These are phyloP conservation scores for Dichotomopilus funicola DNA, from an alignment of 2,329 filamentous ascomycete species.

Conservation along the genomic window DNA sequence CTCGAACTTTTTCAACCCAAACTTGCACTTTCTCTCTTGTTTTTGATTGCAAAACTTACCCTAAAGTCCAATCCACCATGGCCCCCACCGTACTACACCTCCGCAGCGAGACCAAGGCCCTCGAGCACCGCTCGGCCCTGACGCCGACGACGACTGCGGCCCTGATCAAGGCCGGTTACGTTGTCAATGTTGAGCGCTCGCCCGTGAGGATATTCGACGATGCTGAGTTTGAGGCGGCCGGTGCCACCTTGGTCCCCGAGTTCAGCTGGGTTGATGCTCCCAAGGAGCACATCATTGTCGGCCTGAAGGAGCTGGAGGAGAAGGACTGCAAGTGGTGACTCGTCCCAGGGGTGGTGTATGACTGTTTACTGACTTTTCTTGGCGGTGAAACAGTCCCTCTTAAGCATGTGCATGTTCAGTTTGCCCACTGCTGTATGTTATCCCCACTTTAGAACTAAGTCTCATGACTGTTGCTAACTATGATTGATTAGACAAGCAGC, in stretches of 20 bases:
- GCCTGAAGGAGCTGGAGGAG: slow-evolving; percentile 71
- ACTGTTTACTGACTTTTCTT: slow-evolving; percentile 7
- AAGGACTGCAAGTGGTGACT: slow-evolving; percentile 43
- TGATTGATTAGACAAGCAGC: slow-evolving; percentile 50
- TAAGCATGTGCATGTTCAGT: slow-evolving; percentile 66
- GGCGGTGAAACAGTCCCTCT: slow-evolving; percentile 45
- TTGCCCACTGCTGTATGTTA: slow-evolving; percentile 47
- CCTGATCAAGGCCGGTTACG: slow-evolving; percentile 63
- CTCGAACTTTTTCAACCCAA: neutral
- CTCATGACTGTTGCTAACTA: slow-evolving; percentile 1
- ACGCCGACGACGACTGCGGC: slow-evolving; percentile 42
- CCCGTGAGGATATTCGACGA: slow-evolving; percentile 61
- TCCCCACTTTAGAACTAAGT: neutral
- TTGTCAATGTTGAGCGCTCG: slow-evolving; percentile 60
- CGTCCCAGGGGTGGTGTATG: neutral
- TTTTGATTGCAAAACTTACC: neutral
- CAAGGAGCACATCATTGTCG: slow-evolving; percentile 63
- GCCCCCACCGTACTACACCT: slow-evolving; percentile 43
- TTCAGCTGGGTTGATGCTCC: slow-evolving; percentile 64
- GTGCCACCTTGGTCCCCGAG: slow-evolving; percentile 58
- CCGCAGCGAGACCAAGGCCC: slow-evolving; percentile 53
- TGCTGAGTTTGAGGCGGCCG: slow-evolving; percentile 54
- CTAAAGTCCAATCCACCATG: slow-evolving; percentile 18
- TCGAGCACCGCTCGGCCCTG: slow-evolving; percentile 48
- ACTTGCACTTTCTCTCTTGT: neutral